Evolutionary conservation across 192 early-diverging fungal species (phyloP).

Genomic region (Podila epigama): DNA sequence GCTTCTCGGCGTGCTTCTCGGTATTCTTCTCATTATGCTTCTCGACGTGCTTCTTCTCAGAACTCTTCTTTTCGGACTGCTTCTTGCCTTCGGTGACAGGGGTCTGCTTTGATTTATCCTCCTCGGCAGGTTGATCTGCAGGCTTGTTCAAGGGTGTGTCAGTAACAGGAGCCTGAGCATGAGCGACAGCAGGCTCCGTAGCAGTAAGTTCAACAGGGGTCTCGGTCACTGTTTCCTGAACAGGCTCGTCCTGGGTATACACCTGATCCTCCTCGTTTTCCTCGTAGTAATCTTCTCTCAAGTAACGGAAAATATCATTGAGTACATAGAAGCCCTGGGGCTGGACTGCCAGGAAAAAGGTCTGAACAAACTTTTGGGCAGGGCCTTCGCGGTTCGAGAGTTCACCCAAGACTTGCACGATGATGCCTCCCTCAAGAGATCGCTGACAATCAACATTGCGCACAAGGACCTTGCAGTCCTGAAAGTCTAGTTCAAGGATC

Average conservation of each 20-base stretch:
- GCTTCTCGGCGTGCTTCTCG: not conserved
- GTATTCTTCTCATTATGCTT: slow-evolving; percentile 10
- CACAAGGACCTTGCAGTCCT: slow-evolving; percentile 88
- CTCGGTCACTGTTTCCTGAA: not conserved
- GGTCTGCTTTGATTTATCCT: slow-evolving; percentile 1
- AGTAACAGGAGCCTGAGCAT: slow-evolving; percentile 15
- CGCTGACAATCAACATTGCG: slow-evolving; percentile 86
- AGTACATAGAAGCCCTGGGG: slow-evolving; percentile 90
- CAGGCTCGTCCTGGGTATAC: not conserved
- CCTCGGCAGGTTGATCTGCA: not conserved
- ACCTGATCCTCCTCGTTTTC: slow-evolving; percentile 6
- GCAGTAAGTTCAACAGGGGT: not conserved
- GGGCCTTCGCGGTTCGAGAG: slow-evolving; percentile 82
- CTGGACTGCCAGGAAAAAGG: slow-evolving; percentile 90
- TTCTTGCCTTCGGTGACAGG: not conserved
- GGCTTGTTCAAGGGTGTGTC: not conserved
- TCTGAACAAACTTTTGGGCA: slow-evolving; percentile 90
- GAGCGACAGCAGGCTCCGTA: not conserved
- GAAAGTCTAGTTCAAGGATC: slow-evolving; percentile 77
- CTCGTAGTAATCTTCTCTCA: slow-evolving; percentile 75
- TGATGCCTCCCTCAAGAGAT: slow-evolving; percentile 77
- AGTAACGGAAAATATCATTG: slow-evolving; percentile 94
- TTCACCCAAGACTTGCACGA: slow-evolving; percentile 92
- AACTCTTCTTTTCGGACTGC: too few species aligned
- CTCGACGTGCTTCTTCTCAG: slow-evolving; percentile 7